Evolutionary conservation across 176 grass and related monocot genomes (phyloP).

Genomic region (Cymbopogon citratus): DNA sequence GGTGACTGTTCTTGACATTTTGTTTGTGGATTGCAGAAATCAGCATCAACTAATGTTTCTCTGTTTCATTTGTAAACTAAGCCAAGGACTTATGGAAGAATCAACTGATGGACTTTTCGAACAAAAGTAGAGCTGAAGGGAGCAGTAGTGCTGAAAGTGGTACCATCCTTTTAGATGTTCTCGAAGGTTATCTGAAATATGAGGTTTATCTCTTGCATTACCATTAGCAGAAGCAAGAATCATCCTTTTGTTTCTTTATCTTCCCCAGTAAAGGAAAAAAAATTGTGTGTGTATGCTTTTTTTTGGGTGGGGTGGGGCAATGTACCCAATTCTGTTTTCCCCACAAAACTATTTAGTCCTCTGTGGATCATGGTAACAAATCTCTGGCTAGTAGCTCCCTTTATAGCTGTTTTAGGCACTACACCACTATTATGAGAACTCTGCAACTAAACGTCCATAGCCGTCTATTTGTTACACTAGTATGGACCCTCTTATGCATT

Average conservation of each 20-base stretch:
- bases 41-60: slow-evolving; percentile 3
- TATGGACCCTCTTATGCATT: neutral
- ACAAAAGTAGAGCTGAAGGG: slow-evolving; percentile 57
- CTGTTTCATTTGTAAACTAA: slow-evolving; percentile 31
- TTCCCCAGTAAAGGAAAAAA: neutral
- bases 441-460: neutral
- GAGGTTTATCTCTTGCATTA: slow-evolving; percentile 54
- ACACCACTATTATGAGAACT: neutral
- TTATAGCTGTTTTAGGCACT: neutral
- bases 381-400: neutral
- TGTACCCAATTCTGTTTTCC: neutral
- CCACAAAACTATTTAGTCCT: neutral
- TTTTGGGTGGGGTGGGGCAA: neutral
- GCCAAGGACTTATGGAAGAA: slow-evolving; percentile 98
- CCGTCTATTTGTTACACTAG: neutral
- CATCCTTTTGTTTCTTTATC: neutral
- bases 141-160: slow-evolving; percentile 77
- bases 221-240: neutral
- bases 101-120: slow-evolving; percentile 71
- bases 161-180: slow-evolving; percentile 87
- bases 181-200: slow-evolving; percentile 97
- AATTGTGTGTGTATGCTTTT: too few relatives aligned
- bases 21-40: neutral
- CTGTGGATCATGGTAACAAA: neutral
- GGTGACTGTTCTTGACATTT: slow-evolving; percentile 38